Evolutionary conservation across 108 stramenopile genomes (phyloP), one percentile per base, ranked within the genome.

Genomic region (Cylindrotheca closterium): DNA sequence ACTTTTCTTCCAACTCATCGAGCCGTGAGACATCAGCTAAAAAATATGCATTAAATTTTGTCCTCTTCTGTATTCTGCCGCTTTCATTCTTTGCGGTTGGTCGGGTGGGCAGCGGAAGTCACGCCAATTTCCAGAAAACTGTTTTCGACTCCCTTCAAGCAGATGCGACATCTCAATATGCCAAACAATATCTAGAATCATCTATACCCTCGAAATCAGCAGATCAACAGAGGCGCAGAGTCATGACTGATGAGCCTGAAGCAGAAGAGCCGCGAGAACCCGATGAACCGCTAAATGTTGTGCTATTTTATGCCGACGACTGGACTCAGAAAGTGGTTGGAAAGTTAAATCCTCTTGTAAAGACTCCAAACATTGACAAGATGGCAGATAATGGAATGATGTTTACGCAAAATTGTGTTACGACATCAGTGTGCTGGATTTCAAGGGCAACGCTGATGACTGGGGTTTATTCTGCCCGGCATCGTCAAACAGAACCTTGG

Each of bases 381-480:
- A 68, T 93, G 62, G 88, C 92, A n/a, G 59, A 73, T 19, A 53
- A 85, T 3, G 92, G 92, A 21, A 72, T 93, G 12, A 59, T 85
- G 26, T 93, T 93, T 47, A 69, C 78, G 2, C 83, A 85, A 60
- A 89, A 93, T 53, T 86, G 85, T 60, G 92, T 93, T 30, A 93
- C 92, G 46, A 93, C 92, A 10, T 74, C 77, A 47, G 75, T 93
- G 10, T 93, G 92, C 51, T 88, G 86, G 92, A 80, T 88, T 2
- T 79, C 77, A 17, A 53, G 92, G 4, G 88, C 84, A 47, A 89
- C 92, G 3, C 63, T 93, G 8, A 72, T 71, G 58, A 89, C 86
- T 0, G 92, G 92, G 19, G 65, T 73, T 34, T 89, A 89, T 59
- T 51, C 79, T 5, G 66, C 78, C 26, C 67, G 85, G 18, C 92